Percentiles rank a stretch among this genome's conserved stretches.
phyloP scores from a whole-genome alignment of 2,329 filamentous ascomycete species.

The Penicillium sp. region DNA sequence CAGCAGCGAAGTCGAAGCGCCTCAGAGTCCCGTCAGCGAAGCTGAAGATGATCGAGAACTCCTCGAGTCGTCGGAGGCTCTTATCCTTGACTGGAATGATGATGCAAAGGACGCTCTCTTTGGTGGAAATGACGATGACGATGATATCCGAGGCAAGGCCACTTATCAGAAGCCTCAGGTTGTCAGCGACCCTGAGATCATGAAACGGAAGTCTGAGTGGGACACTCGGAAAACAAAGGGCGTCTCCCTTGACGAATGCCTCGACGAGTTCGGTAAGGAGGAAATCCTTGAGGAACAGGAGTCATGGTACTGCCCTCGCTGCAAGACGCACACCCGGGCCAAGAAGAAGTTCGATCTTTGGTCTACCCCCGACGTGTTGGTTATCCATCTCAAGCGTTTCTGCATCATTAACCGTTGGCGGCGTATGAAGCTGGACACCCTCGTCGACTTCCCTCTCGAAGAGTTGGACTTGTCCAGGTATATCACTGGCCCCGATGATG shows the following conservation, averaged over 20 bases:
- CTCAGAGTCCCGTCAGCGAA: conserved; percentile 7
- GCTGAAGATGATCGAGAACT: background rate
- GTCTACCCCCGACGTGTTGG: conserved; percentile 93
- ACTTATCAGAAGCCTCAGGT: conserved; percentile 61
- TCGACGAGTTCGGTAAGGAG: conserved; percentile 92
- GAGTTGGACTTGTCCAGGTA: conserved; percentile 80
- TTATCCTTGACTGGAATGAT: conserved; percentile 83
- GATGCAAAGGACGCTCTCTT: conserved; percentile 75
- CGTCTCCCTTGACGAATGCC: conserved; percentile 83
- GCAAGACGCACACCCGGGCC: conserved; percentile 89
- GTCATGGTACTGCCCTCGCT: conserved; percentile 95
- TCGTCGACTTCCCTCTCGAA: conserved; percentile 89
- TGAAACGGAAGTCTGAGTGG: conserved; percentile 66
- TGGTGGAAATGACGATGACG: conserved; percentile 43
- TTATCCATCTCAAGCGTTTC: conserved; percentile 94
- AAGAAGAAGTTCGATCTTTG: conserved; percentile 97
- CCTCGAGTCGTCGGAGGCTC: conserved; percentile 73
- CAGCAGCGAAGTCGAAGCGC: conserved; percentile 34
- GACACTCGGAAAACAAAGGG: conserved; percentile 71
- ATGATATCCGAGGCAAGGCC: conserved; percentile 61
- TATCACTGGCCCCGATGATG: conserved; percentile 78
- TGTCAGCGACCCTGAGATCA: conserved; percentile 65
- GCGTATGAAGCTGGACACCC: conserved; percentile 81
- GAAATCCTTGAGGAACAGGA: conserved; percentile 94
- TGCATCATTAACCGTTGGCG: conserved; percentile 67